Evolutionary conservation across 2,329 filamentous ascomycete species (phyloP).

Genomic region (Calonectria pteridis): DNA sequence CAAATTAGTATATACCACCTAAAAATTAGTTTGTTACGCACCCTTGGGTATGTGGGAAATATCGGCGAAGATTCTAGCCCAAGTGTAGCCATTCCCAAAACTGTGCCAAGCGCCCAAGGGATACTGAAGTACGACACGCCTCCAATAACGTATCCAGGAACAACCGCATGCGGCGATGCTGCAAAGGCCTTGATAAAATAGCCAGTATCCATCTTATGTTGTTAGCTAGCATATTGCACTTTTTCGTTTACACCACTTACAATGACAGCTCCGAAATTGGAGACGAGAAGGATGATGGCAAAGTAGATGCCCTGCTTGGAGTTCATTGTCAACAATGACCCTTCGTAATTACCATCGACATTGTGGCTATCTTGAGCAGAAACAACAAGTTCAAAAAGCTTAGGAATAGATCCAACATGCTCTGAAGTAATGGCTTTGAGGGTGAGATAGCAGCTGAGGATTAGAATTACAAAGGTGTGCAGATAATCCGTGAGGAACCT

Average conservation of each 20-base stretch:
- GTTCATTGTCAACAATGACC: conserved; percentile 88
- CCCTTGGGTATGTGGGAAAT: conserved; percentile 26
- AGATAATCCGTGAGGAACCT: conserved; percentile 84
- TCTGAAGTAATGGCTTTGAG: conserved; percentile 84
- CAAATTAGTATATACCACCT: conserved; percentile 64
- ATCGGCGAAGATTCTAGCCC: conserved; percentile 46
- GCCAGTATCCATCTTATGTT: conserved; percentile 74
- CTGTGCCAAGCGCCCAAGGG: conserved; percentile 87
- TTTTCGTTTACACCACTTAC: background rate
- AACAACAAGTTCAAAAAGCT: conserved; percentile 82
- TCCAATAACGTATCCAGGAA: conserved; percentile 88
- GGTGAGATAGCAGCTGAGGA: conserved; percentile 87
- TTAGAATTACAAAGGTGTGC: conserved; percentile 83
- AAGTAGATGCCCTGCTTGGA: conserved; percentile 80
- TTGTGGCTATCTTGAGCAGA: conserved; percentile 77
- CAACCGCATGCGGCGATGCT: conserved; percentile 83
- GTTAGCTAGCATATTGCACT: background rate
- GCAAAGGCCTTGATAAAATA: conserved; percentile 96
- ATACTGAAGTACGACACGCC: conserved; percentile 92
- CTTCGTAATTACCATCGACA: conserved; percentile 81
- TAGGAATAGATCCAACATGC: conserved; percentile 78
- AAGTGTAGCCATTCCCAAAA: conserved; percentile 84
- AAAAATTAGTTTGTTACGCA: conserved; percentile 49
- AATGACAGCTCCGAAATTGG: conserved; percentile 86
- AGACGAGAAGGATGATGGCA: conserved; percentile 88